Evolutionary conservation across 2,329 filamentous ascomycete species (phyloP).

Genomic region (Aspergillus floridensis): DNA sequence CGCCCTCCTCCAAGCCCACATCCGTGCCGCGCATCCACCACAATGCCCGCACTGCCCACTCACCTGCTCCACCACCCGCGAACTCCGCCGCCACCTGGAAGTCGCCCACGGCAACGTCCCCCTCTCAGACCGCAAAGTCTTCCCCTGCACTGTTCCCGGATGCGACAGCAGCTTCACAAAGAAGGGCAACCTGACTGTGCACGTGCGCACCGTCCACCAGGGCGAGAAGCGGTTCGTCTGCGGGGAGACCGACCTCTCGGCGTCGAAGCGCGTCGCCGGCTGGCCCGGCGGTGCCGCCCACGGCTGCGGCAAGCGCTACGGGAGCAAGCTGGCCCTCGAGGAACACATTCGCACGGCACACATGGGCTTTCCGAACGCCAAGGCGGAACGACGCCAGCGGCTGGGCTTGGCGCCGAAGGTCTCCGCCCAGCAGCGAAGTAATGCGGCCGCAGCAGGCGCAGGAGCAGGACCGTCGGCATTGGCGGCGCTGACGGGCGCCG

Average conservation of each 20-base stretch:
- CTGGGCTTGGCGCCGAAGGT: slow-evolving; percentile 23
- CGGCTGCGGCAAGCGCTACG: slow-evolving; percentile 73
- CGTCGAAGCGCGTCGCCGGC: slow-evolving; percentile 55
- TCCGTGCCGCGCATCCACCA: slow-evolving; percentile 67
- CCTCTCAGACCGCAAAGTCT: slow-evolving; percentile 62
- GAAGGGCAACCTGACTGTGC: slow-evolving; percentile 76
- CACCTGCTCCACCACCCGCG: slow-evolving; percentile 63
- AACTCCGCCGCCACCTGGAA: slow-evolving; percentile 75
- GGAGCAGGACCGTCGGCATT: slow-evolving; percentile 35
- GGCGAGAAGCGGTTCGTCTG: slow-evolving; percentile 74
- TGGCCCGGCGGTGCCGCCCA: slow-evolving; percentile 57
- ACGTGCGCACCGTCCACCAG: slow-evolving; percentile 74
- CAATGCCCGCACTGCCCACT: slow-evolving; percentile 72
- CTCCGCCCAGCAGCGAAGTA: slow-evolving; percentile 11
- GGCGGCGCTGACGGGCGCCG: slow-evolving; percentile 55
- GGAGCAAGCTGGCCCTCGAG: slow-evolving; percentile 73
- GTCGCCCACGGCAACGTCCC: slow-evolving; percentile 64
- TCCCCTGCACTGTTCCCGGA: slow-evolving; percentile 63
- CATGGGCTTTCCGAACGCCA: slow-evolving; percentile 56
- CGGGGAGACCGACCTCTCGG: slow-evolving; percentile 62
- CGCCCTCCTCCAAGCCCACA: slow-evolving; percentile 68
- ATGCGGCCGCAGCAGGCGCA: not conserved
- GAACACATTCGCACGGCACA: slow-evolving; percentile 84
- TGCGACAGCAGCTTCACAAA: slow-evolving; percentile 79
- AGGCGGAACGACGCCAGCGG: slow-evolving; percentile 39